Evolutionary conservation across 1,284 basidiomycete genomes (phyloP), one percentile per base, ranked within the genome.

Genomic region (Sporisorium reilianum): DNA sequence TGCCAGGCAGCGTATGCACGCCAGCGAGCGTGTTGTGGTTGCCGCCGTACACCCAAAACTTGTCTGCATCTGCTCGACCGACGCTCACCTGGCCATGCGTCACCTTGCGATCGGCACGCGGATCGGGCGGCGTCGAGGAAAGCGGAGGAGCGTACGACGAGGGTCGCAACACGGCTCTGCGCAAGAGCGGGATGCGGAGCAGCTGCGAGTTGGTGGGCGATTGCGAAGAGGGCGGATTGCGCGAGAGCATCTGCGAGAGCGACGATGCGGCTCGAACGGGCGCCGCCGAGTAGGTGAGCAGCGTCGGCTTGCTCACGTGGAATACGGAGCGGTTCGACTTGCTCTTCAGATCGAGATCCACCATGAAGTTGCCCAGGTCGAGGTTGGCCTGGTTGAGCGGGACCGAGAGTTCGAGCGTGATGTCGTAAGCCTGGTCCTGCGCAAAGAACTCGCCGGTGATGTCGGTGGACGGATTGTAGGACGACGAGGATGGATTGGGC

Each of bases 291-390:
- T 62, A 65, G 5, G 69, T 62, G 5, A 75, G 52, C 25, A 79
- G 59, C 8, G 75, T 77, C 1, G 75, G 77, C 26, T 63, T 68
- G 63, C 57, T 71, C n/a, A 74, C 65, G 34, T 66, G 70, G 5
- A 68, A 68, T 5, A 72, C 52, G 22, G 68, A 66, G 30, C 52
- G 49, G 9, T 67, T 58, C 12, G 65, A 45, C 41, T 50, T 62
- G 45, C 63, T 61, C 48, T 63, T 61, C 25, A 84, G 75, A 26
- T 77, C 69, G 6, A 84, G 54, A 25, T 73, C 65, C 34, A 80
- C 75, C 81, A 83, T 84, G 42, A 83, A 80, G 55, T 84, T 83
- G 58, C 81, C 79, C 7, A 81, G 70, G 32, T 81, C 80, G 6
- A 82, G 51, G 52, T 81, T 82, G 22, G 81, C 75, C 41, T 77